phyloP scores from a whole-genome alignment of 2,329 filamentous ascomycete species.

The Colletotrichum tamarilloi region DNA sequence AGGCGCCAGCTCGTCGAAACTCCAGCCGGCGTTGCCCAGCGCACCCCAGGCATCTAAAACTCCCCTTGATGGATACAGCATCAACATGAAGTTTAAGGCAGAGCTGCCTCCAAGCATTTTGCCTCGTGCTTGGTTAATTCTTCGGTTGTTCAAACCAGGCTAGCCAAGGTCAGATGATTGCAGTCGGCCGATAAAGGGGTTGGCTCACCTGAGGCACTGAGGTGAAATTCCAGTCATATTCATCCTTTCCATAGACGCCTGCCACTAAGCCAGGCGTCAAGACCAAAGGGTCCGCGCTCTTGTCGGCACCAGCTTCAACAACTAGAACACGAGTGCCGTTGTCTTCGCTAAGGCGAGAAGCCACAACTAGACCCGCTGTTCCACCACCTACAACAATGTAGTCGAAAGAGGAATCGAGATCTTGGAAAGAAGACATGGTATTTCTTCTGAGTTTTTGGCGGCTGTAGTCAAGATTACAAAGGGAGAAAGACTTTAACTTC shows the following conservation, averaged over 20 bases:
- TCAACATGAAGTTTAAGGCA: conserved; percentile 40
- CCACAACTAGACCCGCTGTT: conserved; percentile 46
- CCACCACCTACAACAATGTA: conserved; percentile 47
- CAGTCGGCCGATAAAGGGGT: no score
- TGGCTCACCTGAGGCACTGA: conserved; percentile 33
- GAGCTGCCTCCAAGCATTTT: conserved; percentile 39
- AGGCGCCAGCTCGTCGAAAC: conserved; percentile 42
- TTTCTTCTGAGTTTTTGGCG: background rate
- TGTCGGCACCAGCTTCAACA: conserved; percentile 41
- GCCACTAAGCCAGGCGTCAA: conserved; percentile 36
- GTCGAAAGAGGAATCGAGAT: conserved; percentile 26
- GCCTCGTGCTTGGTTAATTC: conserved; percentile 40
- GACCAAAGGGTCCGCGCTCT: conserved; percentile 35
- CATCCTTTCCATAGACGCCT: conserved; percentile 36
- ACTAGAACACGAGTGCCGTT: conserved; percentile 38
- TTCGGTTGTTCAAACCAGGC: conserved; percentile 37
- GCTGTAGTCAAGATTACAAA: background rate
- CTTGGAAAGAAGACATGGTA: background rate
- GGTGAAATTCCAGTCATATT: conserved; percentile 41
- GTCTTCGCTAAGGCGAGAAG: conserved; percentile 44
- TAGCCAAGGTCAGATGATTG: conserved; percentile 15
- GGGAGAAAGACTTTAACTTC: background rate
- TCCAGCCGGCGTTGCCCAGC: conserved; percentile 43
- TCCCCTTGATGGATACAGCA: conserved; percentile 30
- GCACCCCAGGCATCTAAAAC: conserved; percentile 41